Conservation (phyloP, 768 basidiomycete genomes). For the Lactarius hengduanensis region DNA sequence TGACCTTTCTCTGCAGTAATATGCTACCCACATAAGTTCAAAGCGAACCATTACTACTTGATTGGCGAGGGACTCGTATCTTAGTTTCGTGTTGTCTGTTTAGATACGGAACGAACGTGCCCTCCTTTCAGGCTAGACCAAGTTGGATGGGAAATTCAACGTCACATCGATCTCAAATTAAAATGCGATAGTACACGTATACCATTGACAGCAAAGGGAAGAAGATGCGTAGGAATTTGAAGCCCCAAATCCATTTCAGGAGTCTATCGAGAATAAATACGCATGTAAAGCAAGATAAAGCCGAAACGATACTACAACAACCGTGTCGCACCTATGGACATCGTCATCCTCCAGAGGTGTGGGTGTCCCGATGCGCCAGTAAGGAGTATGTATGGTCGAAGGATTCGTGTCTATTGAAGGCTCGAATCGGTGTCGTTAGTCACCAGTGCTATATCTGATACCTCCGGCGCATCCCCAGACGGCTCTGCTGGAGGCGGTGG, state of each 20-base stretch:
- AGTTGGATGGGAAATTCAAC: not conserved
- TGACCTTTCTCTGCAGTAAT: no score
- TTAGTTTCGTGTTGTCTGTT: no score
- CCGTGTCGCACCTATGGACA: not conserved
- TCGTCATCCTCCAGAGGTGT: not conserved
- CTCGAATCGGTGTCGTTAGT: not conserved
- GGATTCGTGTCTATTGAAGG: not conserved
- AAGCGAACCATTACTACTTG: no score
- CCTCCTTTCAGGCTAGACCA: no score
- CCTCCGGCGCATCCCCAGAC: not conserved
- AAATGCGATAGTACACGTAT: not conserved
- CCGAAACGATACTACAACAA: not conserved
- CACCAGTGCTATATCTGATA: conserved; percentile 9
- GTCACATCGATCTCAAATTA: no score
- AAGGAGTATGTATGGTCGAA: no score
- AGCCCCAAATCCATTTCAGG: no score
- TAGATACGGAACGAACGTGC: no score
- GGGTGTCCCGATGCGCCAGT: not conserved
- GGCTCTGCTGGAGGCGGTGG: not conserved
- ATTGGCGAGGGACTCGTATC: no score
- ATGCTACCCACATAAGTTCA: no score
- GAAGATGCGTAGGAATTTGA: no score
- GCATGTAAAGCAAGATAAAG: not conserved
- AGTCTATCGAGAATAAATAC: not conserved
- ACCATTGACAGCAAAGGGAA: not conserved